Conservation (phyloP, 225 moss, liverwort and hornwort genomes). For the Physcomitrium patens region DNA sequence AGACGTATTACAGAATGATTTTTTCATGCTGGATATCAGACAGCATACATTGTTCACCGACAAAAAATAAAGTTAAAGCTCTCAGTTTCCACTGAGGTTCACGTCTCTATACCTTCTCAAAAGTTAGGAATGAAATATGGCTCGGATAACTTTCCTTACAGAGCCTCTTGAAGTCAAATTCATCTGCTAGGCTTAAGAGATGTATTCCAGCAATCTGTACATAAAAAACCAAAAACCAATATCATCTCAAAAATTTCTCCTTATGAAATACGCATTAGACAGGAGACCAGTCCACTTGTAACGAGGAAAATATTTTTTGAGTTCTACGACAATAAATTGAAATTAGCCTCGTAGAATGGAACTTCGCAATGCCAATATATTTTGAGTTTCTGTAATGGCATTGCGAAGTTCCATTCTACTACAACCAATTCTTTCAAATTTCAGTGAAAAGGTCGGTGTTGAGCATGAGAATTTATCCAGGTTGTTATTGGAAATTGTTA, state of each 20-base stretch:
- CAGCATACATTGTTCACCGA: neutral
- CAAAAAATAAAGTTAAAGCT: neutral
- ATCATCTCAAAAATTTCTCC: neutral
- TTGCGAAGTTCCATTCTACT: too few relatives aligned
- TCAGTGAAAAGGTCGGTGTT: conserved; percentile 3
- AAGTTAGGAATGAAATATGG: conserved; percentile 82
- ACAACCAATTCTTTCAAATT: too few relatives aligned
- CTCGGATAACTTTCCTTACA: conserved; percentile 77
- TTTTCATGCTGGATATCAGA: too few relatives aligned
- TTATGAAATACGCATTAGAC: neutral
- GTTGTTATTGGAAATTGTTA: neutral
- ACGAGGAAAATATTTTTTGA: neutral
- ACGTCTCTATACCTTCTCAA: conserved; percentile 66
- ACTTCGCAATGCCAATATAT: too few relatives aligned
- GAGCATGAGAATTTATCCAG: neutral
- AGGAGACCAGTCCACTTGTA: neutral
- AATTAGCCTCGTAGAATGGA: too few relatives aligned
- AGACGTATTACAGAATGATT: neutral
- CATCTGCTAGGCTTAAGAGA: conserved; percentile 44
- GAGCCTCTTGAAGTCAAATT: conserved; percentile 77
- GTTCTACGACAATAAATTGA: too few relatives aligned
- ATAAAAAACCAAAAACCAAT: neutral
- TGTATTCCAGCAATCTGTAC: conserved; percentile 50
- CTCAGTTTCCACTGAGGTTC: neutral
- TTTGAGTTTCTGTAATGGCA: too few relatives aligned